These are phyloP conservation scores for Flaveria floridana DNA, from an alignment of 140 eudicot species.

Conservation along the genomic window DNA sequence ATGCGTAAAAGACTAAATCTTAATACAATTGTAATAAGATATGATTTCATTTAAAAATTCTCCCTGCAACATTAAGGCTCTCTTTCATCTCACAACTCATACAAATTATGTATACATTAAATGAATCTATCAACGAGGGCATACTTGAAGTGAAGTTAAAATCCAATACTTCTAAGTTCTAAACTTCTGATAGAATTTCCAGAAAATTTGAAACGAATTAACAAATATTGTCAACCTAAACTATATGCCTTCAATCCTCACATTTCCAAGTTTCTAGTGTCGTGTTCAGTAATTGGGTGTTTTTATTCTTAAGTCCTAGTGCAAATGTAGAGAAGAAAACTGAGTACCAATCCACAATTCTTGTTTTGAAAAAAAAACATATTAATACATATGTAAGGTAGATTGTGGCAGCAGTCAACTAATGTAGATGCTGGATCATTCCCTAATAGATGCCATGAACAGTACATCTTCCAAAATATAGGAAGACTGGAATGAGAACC, in stretches of 20 bases:
- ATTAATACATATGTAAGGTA: neutral
- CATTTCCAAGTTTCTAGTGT: neutral
- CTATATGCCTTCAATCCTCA: slow-evolving; percentile 3
- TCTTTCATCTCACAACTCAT: neutral
- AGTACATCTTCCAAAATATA: neutral
- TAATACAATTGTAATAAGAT: neutral
- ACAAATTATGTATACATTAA: neutral
- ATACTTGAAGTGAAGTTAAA: neutral
- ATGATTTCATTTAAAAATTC: neutral
- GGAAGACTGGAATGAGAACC: too few species aligned
- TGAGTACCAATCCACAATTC: neutral
- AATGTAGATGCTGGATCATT: neutral
- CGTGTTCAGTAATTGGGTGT: neutral
- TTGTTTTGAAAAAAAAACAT: neutral
- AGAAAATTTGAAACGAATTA: neutral
- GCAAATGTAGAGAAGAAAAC: neutral
- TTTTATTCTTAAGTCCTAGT: neutral
- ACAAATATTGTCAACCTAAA: neutral
- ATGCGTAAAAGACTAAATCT: too few species aligned
- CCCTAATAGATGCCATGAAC: neutral
- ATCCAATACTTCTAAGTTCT: neutral
- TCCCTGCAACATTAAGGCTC: neutral
- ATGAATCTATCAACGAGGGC: neutral
- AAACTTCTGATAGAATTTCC: neutral
- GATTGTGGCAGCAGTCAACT: neutral